Evolutionary conservation across 768 basidiomycete species (phyloP), one percentile per base, ranked within the genome.

Genomic region (Porphyrellus cyaneotinctus): DNA sequence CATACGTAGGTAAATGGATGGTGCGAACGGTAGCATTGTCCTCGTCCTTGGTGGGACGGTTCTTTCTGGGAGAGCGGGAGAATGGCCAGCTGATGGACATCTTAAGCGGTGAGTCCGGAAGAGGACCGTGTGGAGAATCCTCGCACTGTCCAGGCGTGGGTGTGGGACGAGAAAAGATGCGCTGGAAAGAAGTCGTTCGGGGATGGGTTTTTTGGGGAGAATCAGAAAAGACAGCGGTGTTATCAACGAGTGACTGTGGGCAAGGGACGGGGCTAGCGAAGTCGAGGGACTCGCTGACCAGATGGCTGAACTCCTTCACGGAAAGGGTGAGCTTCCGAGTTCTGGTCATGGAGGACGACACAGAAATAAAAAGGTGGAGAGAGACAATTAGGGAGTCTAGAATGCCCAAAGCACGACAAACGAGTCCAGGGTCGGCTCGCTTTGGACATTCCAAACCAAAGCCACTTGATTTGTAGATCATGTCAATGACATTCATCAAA

Each of bases 271-370:
- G 31, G 31, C 48, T 41, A 15, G 52, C 41, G 23, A 61, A 33
- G 51, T 70, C 68, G 13, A 67, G 61, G 18, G 69, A 70, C 61
- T 69, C 69, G 61, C 60, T 57, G 54, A 70, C 58, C 59, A 70
- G 63, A 52, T 67, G 68, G 55, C 64, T 70, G 36, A 70, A 70
- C 58, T 69, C 69, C 41, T 51, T 67, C 47, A 70, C 33, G 4
- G 67, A 53, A 50, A 68, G 56, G 22, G 69, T 67, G 51, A 57
- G 38, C 47, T 64, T 67, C 28, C 61, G 58, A 6, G 64, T 50
- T 45, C 66, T 58, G 54, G 66, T 58, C 66, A 68, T 68, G 56
- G 47, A 41, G 46, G 50, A n/a, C 6, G 13, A 38, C 6, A 20
- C 17, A 4, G 23, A 35, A n/a, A 52, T 13, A 41, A 35, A 26